Evolutionary conservation across 106 monocot genomes (phyloP), one percentile per base, ranked within the genome.

Genomic region (Acorus calamus): DNA sequence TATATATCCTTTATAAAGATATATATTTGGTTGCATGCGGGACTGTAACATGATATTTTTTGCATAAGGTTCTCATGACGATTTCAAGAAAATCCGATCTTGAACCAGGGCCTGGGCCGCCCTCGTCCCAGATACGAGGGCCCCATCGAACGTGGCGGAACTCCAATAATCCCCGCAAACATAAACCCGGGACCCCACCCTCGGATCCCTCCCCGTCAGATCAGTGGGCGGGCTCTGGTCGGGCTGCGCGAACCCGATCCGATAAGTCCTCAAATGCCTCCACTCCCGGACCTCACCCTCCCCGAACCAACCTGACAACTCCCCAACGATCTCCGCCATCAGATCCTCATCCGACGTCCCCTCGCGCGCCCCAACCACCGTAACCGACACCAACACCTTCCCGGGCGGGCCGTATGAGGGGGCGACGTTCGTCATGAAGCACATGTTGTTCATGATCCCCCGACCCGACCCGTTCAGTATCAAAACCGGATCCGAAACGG

Each of bases 381-480:
- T 85, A 28, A 90, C 94, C 3, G 94, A 94, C 48, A 96, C 94
- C 69, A 96, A 55, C 12, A 68, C 73, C 74, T 83, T 87, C 55
- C 80, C 84, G 42, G 61, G 46, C 14, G 94, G 94, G 6, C 76
- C 87, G 72, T 96, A 96, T 8, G 87, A 82, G 13, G 87, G 86
- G 2, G 90, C 82, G 50, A 96, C 87, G 56, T 85, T 91, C 62
- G 79, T 87, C 9, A 78, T 77, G 63, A 96, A 96, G 71, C 75
- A 96, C 94, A 96, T 91, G 72, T 96, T 96, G 85, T 96, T 96
- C 58, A 96, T 90, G 48, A 87, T 69, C 53, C 94, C 94, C 50
- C 70, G 4, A 3, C 90, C 84, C 10, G 94, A 83, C 1, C 94
- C 94, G 76, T 96, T 96, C 11, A 96, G 80, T n/a, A 96, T 74